Evolutionary conservation across 2,329 filamentous ascomycete species (phyloP), one percentile per base, ranked within the genome.

Genomic region (Penicillium sp.): DNA sequence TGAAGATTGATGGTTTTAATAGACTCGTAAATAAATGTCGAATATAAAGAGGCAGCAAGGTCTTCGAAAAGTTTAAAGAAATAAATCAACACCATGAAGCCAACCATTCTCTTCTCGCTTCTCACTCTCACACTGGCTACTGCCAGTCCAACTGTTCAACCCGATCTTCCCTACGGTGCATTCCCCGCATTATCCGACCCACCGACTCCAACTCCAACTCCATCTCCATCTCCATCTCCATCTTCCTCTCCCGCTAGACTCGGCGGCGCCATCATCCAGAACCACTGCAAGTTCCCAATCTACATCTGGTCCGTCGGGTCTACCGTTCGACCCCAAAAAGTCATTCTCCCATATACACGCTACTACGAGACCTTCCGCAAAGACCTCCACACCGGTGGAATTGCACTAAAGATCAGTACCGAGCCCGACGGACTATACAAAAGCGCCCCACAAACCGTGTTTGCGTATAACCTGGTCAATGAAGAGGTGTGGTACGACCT

Each of bases 391-490:
- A 57, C 52, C 23, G 66, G 66, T 11, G 67, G 68, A 9, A 60
- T 71, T 33, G 60, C 65, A 1, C 51, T 71, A 36, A 70, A 70
- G 47, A 53, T 70, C 41, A 62, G 64, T 14, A 62, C 56, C 10
- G 39, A 45, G 13, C 11, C 39, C 11, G 47, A 63, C 32, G 66
- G 65, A 6, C 44, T 68, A 22, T 61, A 55, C 36, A 51, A 46
- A 5, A 57, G 52, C 12, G 50, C 56, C 2, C 56, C 65, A 4
- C 56, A 67, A 51, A 65, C 63, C 2, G 55, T 66, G 14, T 69
- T 68, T 38, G 66, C 65, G 15, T 70, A 70, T 47, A 67, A 59
- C 22, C 50, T 68, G 13, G 43, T 44, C 22, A 30, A 39, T 5
- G 22, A 39, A 1, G 39, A 47, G 25, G 55, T 69, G 32, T 68